Conservation (phyloP, 768 basidiomycete species). For the Xerocomus brunneocitrinus region DNA sequence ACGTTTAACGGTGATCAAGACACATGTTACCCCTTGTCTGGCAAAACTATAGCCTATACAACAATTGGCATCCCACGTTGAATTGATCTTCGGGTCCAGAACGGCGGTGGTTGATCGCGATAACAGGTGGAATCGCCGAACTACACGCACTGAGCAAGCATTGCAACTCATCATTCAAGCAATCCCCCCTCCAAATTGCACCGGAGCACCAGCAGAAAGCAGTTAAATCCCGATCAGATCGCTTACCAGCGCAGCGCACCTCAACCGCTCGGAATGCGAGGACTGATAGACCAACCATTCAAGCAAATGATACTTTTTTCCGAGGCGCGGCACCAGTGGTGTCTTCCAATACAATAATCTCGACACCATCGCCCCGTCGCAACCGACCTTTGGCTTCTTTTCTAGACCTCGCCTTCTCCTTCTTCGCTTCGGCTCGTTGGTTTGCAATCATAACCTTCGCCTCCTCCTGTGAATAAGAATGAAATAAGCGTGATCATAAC, state of each 20-base stretch:
- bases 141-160: slow-evolving; percentile 13
- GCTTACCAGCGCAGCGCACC: slow-evolving; percentile 6
- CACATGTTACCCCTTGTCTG: background rate
- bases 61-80: slow-evolving; percentile 1
- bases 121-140: slow-evolving; percentile 17
- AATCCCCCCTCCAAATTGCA: slow-evolving; percentile 10
- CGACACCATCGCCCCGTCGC: slow-evolving; percentile 10
- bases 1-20: background rate
- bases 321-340: slow-evolving; percentile 19
- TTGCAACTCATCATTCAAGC: slow-evolving; percentile 9
- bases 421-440: slow-evolving; percentile 36
- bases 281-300: slow-evolving; percentile 16
- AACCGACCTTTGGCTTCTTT: slow-evolving; percentile 19
- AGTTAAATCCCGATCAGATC: slow-evolving; percentile 24
- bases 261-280: slow-evolving; percentile 17
- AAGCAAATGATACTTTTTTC: slow-evolving; percentile 33
- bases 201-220: slow-evolving; percentile 6
- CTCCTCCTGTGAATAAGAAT: slow-evolving; percentile 35
- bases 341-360: slow-evolving; percentile 8
- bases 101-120: slow-evolving; percentile 16
- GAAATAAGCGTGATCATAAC: slow-evolving; percentile 9
- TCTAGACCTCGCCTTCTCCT: slow-evolving; percentile 34
- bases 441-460: slow-evolving; percentile 37
- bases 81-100: slow-evolving; percentile 13
- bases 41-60: background rate